Evolutionary conservation across 2,329 filamentous ascomycete genomes (phyloP).

Genomic region (Catunica adiposa): DNA sequence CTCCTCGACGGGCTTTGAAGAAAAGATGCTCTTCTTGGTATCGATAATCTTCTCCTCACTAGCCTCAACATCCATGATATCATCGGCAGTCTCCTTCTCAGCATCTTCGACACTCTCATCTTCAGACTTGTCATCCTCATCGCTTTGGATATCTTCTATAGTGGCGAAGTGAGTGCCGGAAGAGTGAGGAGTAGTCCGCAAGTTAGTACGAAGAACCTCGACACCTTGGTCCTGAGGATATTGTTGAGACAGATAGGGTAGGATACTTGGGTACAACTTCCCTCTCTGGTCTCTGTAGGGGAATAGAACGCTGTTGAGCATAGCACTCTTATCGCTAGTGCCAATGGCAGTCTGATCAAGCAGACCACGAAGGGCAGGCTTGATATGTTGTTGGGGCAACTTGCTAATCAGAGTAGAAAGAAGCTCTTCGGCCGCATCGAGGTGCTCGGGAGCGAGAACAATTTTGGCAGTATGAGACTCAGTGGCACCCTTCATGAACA

Average conservation of each 20-base stretch:
- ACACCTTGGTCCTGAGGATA: conserved; percentile 47
- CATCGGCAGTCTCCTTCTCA: conserved; percentile 21
- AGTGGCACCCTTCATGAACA: conserved; percentile 38
- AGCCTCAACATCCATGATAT: conserved; percentile 1
- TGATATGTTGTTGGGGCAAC: conserved; percentile 49
- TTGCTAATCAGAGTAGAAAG: conserved; percentile 45
- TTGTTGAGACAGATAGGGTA: conserved; percentile 59
- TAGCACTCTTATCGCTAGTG: conserved; percentile 48
- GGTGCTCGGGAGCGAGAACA: conserved; percentile 30
- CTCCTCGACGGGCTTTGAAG: conserved; percentile 5
- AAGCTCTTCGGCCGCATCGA: conserved; percentile 41
- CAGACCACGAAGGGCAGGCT: conserved; percentile 54
- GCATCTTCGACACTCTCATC: conserved; percentile 11
- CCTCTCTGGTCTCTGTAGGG: conserved; percentile 50
- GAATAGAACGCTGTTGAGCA: conserved; percentile 70
- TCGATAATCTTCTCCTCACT: conserved; percentile 13
- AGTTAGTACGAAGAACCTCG: conserved; percentile 51
- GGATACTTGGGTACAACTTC: conserved; percentile 51
- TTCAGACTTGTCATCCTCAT: conserved; percentile 11
- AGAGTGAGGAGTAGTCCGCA: conserved; percentile 27
- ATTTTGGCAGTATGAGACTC: conserved; percentile 9
- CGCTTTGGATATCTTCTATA: conserved; percentile 7
- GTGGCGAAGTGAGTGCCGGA: conserved; percentile 19
- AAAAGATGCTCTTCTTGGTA: conserved; percentile 8
- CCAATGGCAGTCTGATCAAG: conserved; percentile 72